Percentiles rank a stretch among this genome's conserved stretches.
These are phyloP conservation scores for Jackrogersella multiformis DNA, from an alignment of 495 filamentous ascomycete species.

Conservation along the genomic window DNA sequence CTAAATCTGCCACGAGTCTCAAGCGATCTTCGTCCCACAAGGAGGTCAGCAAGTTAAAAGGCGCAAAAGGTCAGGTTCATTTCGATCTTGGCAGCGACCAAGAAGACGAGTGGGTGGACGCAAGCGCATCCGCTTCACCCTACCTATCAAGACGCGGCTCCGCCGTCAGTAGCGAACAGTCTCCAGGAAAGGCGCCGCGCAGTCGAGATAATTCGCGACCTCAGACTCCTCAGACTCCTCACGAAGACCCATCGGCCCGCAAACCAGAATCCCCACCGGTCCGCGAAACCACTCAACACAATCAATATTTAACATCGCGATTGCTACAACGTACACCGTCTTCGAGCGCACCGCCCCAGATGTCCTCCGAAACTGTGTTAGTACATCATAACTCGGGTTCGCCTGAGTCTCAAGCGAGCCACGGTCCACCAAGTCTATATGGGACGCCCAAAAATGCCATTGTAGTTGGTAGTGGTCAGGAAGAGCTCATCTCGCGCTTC, in stretches of 20 bases:
- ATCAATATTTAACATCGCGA: conserved; percentile 64
- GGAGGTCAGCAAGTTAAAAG: conserved; percentile 51
- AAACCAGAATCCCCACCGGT: conserved; percentile 39
- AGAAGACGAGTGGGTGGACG: conserved; percentile 66
- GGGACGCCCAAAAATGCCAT: conserved; percentile 50
- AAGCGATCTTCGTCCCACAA: conserved; percentile 57
- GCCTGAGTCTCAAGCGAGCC: conserved; percentile 47
- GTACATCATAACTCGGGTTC: conserved; percentile 57
- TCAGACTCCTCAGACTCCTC: conserved; percentile 35
- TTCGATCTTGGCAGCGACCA: conserved; percentile 62
- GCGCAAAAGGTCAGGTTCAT: conserved; percentile 55
- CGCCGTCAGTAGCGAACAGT: conserved; percentile 51
- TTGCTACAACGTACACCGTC: conserved; percentile 66
- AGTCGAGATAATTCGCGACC: conserved; percentile 34
- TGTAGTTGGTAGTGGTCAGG: conserved; percentile 56
- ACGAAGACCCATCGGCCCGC: conserved; percentile 29
- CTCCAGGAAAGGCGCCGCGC: conserved; percentile 39
- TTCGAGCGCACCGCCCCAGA: conserved; percentile 66
- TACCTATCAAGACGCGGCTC: conserved; percentile 61
- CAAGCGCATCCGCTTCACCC: conserved; percentile 63
- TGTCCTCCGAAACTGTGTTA: conserved; percentile 65
- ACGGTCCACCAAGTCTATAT: conserved; percentile 50
- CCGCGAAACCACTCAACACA: conserved; percentile 47
- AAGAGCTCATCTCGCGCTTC: conserved; percentile 62
- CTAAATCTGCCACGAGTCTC: conserved; percentile 56